phyloP scores from a whole-genome alignment of 2,329 filamentous ascomycete genomes.

The Harringtonia aguacate region DNA sequence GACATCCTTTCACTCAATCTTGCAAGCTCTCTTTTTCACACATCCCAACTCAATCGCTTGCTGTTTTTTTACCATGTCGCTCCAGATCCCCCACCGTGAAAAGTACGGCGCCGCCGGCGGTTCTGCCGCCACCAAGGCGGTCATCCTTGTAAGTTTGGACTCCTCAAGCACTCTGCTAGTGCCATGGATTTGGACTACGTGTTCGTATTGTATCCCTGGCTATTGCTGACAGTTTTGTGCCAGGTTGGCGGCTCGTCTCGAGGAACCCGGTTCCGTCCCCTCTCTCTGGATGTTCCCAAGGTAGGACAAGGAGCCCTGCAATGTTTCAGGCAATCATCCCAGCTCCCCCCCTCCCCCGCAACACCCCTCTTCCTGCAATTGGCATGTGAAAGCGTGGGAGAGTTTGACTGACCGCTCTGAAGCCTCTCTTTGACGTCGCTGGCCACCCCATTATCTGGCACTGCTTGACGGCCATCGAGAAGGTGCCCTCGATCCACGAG shows the following conservation, averaged over 20 bases:
- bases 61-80: slow-evolving; percentile 32
- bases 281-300: slow-evolving; percentile 94
- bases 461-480: slow-evolving; percentile 83
- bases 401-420: slow-evolving; percentile 5
- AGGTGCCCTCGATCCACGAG: slow-evolving; percentile 84
- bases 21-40: not conserved
- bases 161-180: not conserved
- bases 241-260: slow-evolving; percentile 91
- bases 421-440: slow-evolving; percentile 97
- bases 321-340: too few species aligned
- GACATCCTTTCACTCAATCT: too few species aligned
- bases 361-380: not conserved
- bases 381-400: not conserved
- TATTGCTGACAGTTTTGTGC: slow-evolving; percentile 11
- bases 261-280: slow-evolving; percentile 88
- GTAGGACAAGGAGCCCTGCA: too few species aligned
- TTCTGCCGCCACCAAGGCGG: slow-evolving; percentile 69
- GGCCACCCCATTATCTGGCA: slow-evolving; percentile 98
- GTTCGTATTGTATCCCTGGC: not conserved
- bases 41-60: not conserved
- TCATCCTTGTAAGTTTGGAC: slow-evolving; percentile 65
- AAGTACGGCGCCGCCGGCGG: slow-evolving; percentile 39
- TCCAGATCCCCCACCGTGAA: slow-evolving; percentile 43
- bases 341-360: too few species aligned
- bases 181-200: not conserved